phyloP scores from a whole-genome alignment of 2,329 filamentous ascomycete genomes.

The Exophiala alcalophila region DNA sequence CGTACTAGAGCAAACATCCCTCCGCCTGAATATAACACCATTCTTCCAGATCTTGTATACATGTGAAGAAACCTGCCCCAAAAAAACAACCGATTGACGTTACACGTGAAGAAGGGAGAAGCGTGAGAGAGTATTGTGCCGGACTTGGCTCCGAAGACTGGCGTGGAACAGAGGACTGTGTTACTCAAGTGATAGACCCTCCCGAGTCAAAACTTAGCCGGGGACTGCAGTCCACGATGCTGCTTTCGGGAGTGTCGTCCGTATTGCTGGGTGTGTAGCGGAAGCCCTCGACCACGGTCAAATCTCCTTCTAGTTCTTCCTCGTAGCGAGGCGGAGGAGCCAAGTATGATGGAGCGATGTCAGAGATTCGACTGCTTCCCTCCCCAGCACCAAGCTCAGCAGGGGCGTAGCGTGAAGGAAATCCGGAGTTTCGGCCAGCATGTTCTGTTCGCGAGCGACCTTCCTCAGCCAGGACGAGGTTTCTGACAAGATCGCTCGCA shows the following conservation, averaged over 20 bases:
- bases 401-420: conserved; percentile 12
- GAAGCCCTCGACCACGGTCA: conserved; percentile 45
- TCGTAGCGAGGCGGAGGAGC: conserved; percentile 42
- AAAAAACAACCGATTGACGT: background rate
- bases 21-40: background rate
- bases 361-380: conserved; percentile 22
- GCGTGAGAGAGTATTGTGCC: no score
- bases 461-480: conserved; percentile 45
- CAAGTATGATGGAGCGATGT: conserved; percentile 29
- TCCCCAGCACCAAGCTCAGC: conserved; percentile 23
- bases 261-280: conserved; percentile 36
- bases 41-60: background rate
- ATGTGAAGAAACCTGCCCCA: background rate
- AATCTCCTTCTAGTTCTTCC: conserved; percentile 38
- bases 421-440: conserved; percentile 1
- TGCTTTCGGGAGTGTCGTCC: conserved; percentile 39
- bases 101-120: background rate
- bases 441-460: conserved; percentile 26
- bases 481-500: conserved; percentile 53
- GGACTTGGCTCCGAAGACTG: no score
- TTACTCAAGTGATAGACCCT: conserved; percentile 25
- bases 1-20: background rate
- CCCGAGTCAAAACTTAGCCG: conserved; percentile 42
- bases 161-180: no score
- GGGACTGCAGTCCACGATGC: conserved; percentile 41